These are phyloP conservation scores for Clarireedia monteithiana DNA, from an alignment of 2,329 filamentous ascomycete species.

Conservation along the genomic window DNA sequence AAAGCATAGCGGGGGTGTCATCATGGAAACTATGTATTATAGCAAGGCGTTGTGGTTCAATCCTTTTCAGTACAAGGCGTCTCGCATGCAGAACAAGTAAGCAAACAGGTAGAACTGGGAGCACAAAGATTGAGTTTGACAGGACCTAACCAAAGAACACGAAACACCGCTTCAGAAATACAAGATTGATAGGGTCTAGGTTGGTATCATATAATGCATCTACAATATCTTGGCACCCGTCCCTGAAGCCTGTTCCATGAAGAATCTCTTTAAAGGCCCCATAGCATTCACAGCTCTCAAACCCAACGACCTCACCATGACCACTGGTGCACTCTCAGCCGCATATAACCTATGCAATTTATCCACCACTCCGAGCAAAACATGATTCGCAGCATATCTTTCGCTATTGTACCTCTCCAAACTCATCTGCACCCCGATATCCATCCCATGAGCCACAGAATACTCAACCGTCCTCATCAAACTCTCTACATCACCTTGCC, in stretches of 20 bases:
- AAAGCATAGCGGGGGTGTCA: neutral
- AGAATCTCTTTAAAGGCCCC: constrained; percentile 68
- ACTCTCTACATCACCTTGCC: constrained; percentile 79
- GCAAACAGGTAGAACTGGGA: neutral
- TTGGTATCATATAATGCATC: neutral
- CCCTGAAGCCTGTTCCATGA: constrained; percentile 69
- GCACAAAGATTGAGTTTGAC: neutral
- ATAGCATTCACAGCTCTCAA: constrained; percentile 68
- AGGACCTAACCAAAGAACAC: too few species aligned
- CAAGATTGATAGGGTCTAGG: neutral
- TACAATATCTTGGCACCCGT: constrained; percentile 41
- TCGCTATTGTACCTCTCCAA: constrained; percentile 77
- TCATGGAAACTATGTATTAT: neutral
- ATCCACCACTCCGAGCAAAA: constrained; percentile 73
- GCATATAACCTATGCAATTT: constrained; percentile 90
- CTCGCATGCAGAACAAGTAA: neutral
- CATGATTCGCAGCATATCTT: constrained; percentile 74
- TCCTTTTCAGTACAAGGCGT: neutral
- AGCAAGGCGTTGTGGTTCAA: constrained; percentile 3
- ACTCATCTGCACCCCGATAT: constrained; percentile 71
- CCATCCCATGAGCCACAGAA: constrained; percentile 75
- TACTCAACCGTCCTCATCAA: constrained; percentile 68
- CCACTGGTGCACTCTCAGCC: constrained; percentile 69
- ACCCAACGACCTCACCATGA: constrained; percentile 71
- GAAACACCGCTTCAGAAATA: too few species aligned